Evolutionary conservation across 305 asterid species (phyloP).

Genomic region (Fraxinus ornus): DNA sequence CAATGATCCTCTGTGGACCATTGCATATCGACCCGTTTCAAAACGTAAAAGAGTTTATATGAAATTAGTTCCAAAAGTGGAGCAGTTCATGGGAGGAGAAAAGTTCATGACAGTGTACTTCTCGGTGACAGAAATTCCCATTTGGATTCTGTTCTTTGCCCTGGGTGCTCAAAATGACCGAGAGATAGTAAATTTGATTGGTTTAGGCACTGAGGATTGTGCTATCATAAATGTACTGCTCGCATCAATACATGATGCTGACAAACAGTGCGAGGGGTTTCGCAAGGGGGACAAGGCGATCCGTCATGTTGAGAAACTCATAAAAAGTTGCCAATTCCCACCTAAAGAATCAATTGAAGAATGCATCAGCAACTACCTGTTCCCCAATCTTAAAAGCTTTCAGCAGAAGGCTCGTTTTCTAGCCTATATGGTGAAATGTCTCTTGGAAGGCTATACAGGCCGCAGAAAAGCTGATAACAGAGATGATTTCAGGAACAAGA

Average conservation of each 20-base stretch:
- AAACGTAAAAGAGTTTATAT: slow-evolving; percentile 62
- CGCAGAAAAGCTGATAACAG: slow-evolving; percentile 73
- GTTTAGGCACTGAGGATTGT: slow-evolving; percentile 49
- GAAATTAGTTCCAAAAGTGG: slow-evolving; percentile 62
- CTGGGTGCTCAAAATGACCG: slow-evolving; percentile 70
- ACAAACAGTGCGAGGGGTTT: slow-evolving; percentile 52
- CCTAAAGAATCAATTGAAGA: slow-evolving; percentile 79
- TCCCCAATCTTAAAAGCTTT: slow-evolving; percentile 57
- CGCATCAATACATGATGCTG: slow-evolving; percentile 78
- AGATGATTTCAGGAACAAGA: slow-evolving; percentile 88
- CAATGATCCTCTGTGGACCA: slow-evolving; percentile 59
- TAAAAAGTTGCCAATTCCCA: slow-evolving; percentile 58
- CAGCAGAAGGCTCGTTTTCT: slow-evolving; percentile 75
- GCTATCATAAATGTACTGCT: slow-evolving; percentile 53
- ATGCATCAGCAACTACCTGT: slow-evolving; percentile 51
- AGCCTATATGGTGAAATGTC: slow-evolving; percentile 85
- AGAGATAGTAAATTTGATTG: slow-evolving; percentile 66
- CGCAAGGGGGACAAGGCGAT: slow-evolving; percentile 54
- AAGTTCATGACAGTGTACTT: slow-evolving; percentile 66
- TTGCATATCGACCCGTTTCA: slow-evolving; percentile 54
- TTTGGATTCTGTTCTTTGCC: slow-evolving; percentile 84
- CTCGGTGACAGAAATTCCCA: slow-evolving; percentile 61
- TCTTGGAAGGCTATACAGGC: slow-evolving; percentile 70
- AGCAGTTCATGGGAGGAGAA: slow-evolving; percentile 52
- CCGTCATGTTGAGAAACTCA: slow-evolving; percentile 38